A percentile compares a stretch with the other conserved stretches of the same genome.
Conservation (phyloP, 345 rosid genomes). For the Erodium maritimum region DNA sequence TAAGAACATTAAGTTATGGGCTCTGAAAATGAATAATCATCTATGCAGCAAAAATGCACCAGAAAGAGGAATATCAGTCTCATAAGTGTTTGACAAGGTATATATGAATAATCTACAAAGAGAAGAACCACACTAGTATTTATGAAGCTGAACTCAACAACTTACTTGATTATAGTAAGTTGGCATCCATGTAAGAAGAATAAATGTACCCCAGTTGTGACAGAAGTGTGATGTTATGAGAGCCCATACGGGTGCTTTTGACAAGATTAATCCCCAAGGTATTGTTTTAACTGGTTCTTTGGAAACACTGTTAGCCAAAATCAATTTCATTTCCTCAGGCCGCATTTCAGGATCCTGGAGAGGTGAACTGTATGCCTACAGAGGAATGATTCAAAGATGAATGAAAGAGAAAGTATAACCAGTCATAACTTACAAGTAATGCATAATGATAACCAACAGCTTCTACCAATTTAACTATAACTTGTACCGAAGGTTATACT, state of each 20-base stretch:
- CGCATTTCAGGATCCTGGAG: constrained; percentile 57
- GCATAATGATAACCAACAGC: too few species aligned
- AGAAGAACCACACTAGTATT: too few species aligned
- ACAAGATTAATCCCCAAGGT: constrained; percentile 75
- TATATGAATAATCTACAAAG: too few species aligned
- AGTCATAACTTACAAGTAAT: too few species aligned
- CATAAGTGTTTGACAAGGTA: too few species aligned
- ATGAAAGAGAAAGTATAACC: background rate
- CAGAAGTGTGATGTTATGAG: constrained; percentile 73
- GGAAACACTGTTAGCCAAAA: constrained; percentile 35
- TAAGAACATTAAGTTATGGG: too few species aligned
- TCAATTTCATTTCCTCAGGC: constrained; percentile 58
- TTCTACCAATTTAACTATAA: too few species aligned
- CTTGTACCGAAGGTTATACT: background rate
- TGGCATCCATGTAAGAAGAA: constrained; percentile 97
- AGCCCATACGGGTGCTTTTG: constrained; percentile 89
- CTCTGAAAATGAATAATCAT: too few species aligned
- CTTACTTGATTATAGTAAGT: constrained; percentile 84
- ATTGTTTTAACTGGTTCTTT: constrained; percentile 67
- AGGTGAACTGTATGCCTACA: constrained; percentile 82
- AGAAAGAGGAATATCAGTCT: too few species aligned
- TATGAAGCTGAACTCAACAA: background rate
- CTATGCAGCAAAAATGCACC: too few species aligned
- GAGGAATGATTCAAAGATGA: constrained; percentile 8
- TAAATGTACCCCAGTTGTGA: constrained; percentile 93